Conservation (phyloP, 768 basidiomycete genomes). For the Rubroboletus pulcherrimus region DNA sequence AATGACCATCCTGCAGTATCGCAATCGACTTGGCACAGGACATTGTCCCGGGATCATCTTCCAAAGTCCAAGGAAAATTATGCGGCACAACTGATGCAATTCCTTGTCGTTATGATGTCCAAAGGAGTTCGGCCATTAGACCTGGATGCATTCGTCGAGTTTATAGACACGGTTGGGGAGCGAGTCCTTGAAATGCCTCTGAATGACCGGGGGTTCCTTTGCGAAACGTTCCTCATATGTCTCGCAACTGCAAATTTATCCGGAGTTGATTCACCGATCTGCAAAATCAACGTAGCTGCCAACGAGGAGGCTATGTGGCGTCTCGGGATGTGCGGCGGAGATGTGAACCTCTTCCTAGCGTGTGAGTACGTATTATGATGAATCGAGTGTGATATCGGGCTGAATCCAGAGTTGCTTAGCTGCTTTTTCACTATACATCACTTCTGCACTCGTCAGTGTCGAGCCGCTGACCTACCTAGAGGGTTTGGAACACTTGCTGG, state of each 20-base stretch:
- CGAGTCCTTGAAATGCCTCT: slow-evolving; percentile 11
- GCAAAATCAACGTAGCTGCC: slow-evolving; percentile 4
- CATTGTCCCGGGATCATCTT: slow-evolving; percentile 6
- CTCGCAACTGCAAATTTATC: slow-evolving; percentile 26
- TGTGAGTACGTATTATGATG: slow-evolving; percentile 34
- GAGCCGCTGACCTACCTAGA: slow-evolving; percentile 44
- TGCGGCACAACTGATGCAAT: slow-evolving; percentile 24
- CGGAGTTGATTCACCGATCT: slow-evolving; percentile 7
- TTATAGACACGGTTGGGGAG: slow-evolving; percentile 15
- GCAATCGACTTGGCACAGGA: slow-evolving; percentile 8
- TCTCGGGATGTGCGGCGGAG: slow-evolving; percentile 27
- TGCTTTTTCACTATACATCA: slow-evolving; percentile 44
- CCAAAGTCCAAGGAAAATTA: slow-evolving; percentile 1
- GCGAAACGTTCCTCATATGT: slow-evolving; percentile 35
- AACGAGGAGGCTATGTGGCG: slow-evolving; percentile 38
- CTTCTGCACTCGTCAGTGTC: slow-evolving; percentile 22
- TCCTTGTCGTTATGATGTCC: slow-evolving; percentile 20
- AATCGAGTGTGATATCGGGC: not conserved
- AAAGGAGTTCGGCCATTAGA: slow-evolving; percentile 13
- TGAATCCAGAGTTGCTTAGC: slow-evolving; percentile 31
- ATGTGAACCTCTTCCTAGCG: slow-evolving; percentile 35
- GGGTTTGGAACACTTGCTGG: slow-evolving; percentile 43
- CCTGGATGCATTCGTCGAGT: slow-evolving; percentile 1
- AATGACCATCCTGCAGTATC: not conserved
- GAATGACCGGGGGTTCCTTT: slow-evolving; percentile 21